phyloP scores from a whole-genome alignment of 2,329 filamentous ascomycete genomes.

The Fusarium cyanostomum region DNA sequence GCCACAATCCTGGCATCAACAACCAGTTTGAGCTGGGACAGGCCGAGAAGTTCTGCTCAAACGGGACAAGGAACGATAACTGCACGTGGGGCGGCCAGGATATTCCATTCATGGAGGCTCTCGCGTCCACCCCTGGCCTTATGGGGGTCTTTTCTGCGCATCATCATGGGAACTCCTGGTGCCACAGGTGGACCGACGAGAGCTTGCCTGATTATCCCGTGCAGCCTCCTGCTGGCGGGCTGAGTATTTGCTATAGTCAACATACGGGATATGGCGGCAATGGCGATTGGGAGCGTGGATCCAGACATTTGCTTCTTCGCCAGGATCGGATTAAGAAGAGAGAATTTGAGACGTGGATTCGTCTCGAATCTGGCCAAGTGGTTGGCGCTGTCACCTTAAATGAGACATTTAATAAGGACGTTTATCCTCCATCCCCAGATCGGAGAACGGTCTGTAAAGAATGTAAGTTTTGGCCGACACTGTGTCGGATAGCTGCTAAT shows the following conservation, averaged over 20 bases:
- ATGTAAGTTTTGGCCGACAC: not conserved
- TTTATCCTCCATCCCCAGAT: conserved; percentile 54
- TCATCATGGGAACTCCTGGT: conserved; percentile 67
- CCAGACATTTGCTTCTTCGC: conserved; percentile 46
- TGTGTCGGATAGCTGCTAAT: not conserved
- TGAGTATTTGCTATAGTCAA: conserved; percentile 62
- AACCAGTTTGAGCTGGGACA: conserved; percentile 52
- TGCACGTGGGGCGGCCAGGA: conserved; percentile 59
- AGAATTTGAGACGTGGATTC: conserved; percentile 64
- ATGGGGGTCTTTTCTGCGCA: conserved; percentile 67
- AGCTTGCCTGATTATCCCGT: conserved; percentile 2
- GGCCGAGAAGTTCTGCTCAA: conserved; percentile 54
- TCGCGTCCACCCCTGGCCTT: conserved; percentile 59
- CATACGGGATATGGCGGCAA: conserved; percentile 74
- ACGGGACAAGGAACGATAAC: conserved; percentile 49
- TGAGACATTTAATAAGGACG: conserved; percentile 62
- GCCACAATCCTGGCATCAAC: conserved; percentile 55
- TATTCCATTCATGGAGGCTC: conserved; percentile 64
- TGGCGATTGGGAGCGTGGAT: conserved; percentile 65
- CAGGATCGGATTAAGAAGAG: conserved; percentile 52
- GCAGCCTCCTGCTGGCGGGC: conserved; percentile 38
- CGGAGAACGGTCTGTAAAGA: conserved; percentile 34
- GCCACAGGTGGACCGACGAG: conserved; percentile 48
- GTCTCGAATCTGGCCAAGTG: conserved; percentile 61
- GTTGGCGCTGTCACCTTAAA: conserved; percentile 63